Evolutionary conservation across 257 asterid genomes (phyloP).

Genomic region (Capsicum pubescens): DNA sequence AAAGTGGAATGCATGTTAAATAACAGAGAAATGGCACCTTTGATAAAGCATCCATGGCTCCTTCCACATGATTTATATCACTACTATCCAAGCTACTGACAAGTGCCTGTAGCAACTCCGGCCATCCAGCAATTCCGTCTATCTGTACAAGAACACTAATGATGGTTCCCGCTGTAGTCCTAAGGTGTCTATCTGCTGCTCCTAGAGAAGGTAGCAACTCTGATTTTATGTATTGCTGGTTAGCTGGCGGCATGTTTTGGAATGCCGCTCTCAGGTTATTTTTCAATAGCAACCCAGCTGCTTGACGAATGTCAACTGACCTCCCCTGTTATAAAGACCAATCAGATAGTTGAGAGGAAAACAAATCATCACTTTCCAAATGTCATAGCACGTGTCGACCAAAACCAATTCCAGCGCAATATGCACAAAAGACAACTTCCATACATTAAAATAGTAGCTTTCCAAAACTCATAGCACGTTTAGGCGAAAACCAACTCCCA

Average conservation of each 20-base stretch:
- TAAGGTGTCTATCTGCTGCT: conserved; percentile 79
- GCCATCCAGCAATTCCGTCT: conserved; percentile 87
- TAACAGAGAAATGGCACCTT: conserved; percentile 58
- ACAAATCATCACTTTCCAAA: background rate
- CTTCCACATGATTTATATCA: conserved; percentile 89
- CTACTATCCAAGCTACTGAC: conserved; percentile 91
- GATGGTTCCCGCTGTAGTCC: conserved; percentile 95
- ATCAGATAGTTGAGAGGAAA: conserved; percentile 7
- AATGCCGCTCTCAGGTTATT: conserved; percentile 73
- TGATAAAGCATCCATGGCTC: conserved; percentile 99
- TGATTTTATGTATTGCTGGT: conserved; percentile 76
- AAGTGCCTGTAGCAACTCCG: conserved; percentile 83
- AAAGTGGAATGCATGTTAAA: conserved; percentile 20
- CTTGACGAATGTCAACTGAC: conserved; percentile 92
- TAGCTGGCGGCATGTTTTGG: conserved; percentile 64
- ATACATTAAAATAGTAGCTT: background rate
- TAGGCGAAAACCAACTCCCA: conserved; percentile 4
- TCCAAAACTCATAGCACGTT: conserved; percentile 17
- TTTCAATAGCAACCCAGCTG: conserved; percentile 94
- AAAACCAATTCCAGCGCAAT: background rate
- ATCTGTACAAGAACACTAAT: conserved; percentile 88
- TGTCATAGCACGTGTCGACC: background rate
- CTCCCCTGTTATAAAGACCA: conserved; percentile 69
- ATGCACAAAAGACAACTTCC: background rate
- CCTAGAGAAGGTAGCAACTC: conserved; percentile 92